Percentiles rank a stretch among this genome's conserved stretches.
These are phyloP conservation scores for Actinomucor elegans DNA, from an alignment of 371 early-diverging fungal species.

Conservation along the genomic window DNA sequence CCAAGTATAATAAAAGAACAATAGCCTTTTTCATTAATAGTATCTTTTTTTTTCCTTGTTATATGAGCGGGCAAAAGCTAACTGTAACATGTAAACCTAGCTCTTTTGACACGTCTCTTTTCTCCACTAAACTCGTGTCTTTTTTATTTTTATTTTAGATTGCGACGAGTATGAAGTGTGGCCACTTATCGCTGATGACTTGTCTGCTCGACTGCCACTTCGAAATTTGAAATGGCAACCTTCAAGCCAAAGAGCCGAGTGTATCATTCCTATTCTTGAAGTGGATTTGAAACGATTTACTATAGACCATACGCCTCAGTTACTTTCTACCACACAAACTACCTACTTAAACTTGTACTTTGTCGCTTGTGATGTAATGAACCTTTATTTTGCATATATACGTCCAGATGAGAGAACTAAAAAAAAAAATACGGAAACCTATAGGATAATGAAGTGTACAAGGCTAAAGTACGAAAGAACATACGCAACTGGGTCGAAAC, in stretches of 20 bases:
- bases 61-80: conserved; percentile 27
- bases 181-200: conserved; percentile 70
- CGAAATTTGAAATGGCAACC: conserved; percentile 85
- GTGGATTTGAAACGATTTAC: conserved; percentile 70
- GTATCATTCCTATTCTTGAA: conserved; percentile 62
- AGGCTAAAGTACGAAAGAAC: conserved; percentile 66
- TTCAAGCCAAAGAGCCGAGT: conserved; percentile 63
- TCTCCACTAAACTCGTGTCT: too few relatives aligned
- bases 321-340: conserved; percentile 61
- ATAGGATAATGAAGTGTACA: conserved; percentile 87
- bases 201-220: conserved; percentile 77
- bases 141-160: conserved; percentile 38
- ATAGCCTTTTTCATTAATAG: neutral
- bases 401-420: too few relatives aligned
- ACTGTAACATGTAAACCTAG: conserved; percentile 26
- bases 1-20: neutral
- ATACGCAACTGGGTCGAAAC: conserved; percentile 84
- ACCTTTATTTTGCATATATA: neutral
- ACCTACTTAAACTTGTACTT: conserved; percentile 81
- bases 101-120: too few relatives aligned
- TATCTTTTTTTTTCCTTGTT: neutral
- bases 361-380: conserved; percentile 74
- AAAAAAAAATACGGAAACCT: too few relatives aligned
- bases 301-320: conserved; percentile 48
- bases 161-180: conserved; percentile 79